These are phyloP conservation scores for Fusarium sp. DNA, from an alignment of 2,329 filamentous ascomycete species.

Conservation along the genomic window DNA sequence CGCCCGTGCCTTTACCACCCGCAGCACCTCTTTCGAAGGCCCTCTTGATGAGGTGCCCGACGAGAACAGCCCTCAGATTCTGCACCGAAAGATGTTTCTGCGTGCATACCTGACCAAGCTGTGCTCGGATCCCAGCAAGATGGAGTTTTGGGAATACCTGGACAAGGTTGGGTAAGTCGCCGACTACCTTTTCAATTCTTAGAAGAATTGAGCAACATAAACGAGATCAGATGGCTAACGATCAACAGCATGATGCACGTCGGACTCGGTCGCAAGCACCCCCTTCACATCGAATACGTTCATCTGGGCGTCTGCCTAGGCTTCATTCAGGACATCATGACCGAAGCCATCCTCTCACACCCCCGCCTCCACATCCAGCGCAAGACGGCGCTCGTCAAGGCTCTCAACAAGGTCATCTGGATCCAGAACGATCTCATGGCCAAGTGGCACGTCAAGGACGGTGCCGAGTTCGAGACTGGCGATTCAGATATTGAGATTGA, in stretches of 20 bases:
- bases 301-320: slow-evolving; percentile 79
- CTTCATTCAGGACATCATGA: slow-evolving; percentile 82
- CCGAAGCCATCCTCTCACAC: slow-evolving; percentile 79
- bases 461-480: slow-evolving; percentile 67
- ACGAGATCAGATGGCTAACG: slow-evolving; percentile 3
- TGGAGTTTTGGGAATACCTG: slow-evolving; percentile 86
- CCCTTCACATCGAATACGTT: slow-evolving; percentile 83
- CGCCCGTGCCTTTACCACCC: slow-evolving; percentile 77
- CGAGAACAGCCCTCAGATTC: slow-evolving; percentile 80
- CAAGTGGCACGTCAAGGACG: slow-evolving; percentile 82
- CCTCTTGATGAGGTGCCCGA: slow-evolving; percentile 72
- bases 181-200: neutral
- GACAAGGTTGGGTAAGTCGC: slow-evolving; percentile 79
- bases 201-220: neutral
- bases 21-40: slow-evolving; percentile 73
- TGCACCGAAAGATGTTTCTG: slow-evolving; percentile 81
- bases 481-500: slow-evolving; percentile 65
- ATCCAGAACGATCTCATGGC: slow-evolving; percentile 89
- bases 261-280: slow-evolving; percentile 77
- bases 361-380: slow-evolving; percentile 73
- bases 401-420: slow-evolving; percentile 85
- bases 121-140: slow-evolving; percentile 78
- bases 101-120: slow-evolving; percentile 81
- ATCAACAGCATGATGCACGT: slow-evolving; percentile 78
- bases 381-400: slow-evolving; percentile 81